Conservation (phyloP, 2,329 filamentous ascomycete genomes). For the Harringtonia aguacate region DNA sequence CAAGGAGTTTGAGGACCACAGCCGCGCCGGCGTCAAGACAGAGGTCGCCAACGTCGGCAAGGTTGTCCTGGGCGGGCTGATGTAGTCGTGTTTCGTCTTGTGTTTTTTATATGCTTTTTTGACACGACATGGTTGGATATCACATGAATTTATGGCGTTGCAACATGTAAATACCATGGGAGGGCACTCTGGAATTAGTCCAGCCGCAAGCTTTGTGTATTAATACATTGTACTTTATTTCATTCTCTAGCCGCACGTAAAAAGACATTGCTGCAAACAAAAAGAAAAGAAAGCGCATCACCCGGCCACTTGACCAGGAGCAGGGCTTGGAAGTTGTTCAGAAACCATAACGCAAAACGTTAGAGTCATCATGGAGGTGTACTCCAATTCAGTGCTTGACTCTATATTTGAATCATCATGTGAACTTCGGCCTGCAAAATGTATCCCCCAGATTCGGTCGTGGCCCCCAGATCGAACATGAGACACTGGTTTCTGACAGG, state of each 20-base stretch:
- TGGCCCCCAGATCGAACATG: background rate
- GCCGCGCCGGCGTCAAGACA: constrained; percentile 59
- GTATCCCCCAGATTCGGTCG: background rate
- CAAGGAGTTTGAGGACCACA: constrained; percentile 87
- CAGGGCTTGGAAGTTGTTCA: constrained; percentile 20
- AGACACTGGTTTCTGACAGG: background rate
- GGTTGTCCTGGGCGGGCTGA: constrained; percentile 77
- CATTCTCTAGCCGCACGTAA: too few species aligned
- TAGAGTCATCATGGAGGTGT: constrained; percentile 30
- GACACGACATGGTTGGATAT: too few species aligned
- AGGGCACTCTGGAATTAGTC: too few species aligned
- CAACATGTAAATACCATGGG: too few species aligned
- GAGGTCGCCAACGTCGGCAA: constrained; percentile 82
- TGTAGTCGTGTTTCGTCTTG: constrained; percentile 33
- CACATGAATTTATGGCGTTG: too few species aligned
- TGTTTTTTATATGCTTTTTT: background rate
- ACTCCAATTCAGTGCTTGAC: constrained; percentile 85
- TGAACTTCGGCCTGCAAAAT: constrained; percentile 38
- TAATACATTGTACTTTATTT: too few species aligned
- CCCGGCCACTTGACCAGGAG: constrained; percentile 8
- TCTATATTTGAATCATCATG: constrained; percentile 96
- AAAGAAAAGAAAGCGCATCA: too few species aligned
- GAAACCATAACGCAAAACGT: constrained; percentile 26
- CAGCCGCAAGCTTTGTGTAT: too few species aligned
- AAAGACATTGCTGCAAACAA: too few species aligned